These are phyloP conservation scores for Neofusicoccum umdonicola DNA, from an alignment of 2,329 filamentous ascomycete species.

Conservation along the genomic window DNA sequence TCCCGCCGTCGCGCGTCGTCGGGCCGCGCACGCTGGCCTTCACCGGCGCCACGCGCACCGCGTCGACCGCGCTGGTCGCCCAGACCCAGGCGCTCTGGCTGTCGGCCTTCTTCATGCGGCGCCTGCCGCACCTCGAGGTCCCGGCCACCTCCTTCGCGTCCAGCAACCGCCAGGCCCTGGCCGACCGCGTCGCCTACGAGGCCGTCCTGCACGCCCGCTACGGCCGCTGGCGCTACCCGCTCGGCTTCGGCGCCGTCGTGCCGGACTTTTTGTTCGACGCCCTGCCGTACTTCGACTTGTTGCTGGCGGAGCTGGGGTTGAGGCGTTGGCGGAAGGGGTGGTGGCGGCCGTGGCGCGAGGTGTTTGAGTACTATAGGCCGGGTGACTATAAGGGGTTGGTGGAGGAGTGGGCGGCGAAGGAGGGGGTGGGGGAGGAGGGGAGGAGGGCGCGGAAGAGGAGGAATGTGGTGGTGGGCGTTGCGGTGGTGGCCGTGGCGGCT, in stretches of 20 bases:
- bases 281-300: slow-evolving; percentile 25
- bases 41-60: slow-evolving; percentile 38
- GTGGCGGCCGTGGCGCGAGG: slow-evolving; percentile 26
- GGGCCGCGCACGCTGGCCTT: slow-evolving; percentile 39
- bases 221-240: slow-evolving; percentile 30
- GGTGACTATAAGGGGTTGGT: slow-evolving; percentile 28
- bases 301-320: background rate
- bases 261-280: slow-evolving; percentile 32
- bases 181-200: slow-evolving; percentile 19
- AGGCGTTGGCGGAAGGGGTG: slow-evolving; percentile 23
- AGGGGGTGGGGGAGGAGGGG: background rate
- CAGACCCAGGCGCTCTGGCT: slow-evolving; percentile 47
- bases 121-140: slow-evolving; percentile 34
- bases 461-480: too few relatives aligned
- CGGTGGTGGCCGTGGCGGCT: too few relatives aligned
- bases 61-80: slow-evolving; percentile 36
- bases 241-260: slow-evolving; percentile 29
- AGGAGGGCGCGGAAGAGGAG: background rate
- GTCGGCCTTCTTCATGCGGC: slow-evolving; percentile 60
- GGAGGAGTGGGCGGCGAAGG: slow-evolving; percentile 23
- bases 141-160: background rate
- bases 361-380: slow-evolving; percentile 26
- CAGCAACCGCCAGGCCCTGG: too few relatives aligned
- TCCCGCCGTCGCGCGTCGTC: slow-evolving; percentile 35
- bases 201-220: slow-evolving; percentile 32